Evolutionary conservation across 1,139 yeast species (phyloP), one percentile per base, ranked within the genome.

Genomic region (Yamadazyma membranifaciens): DNA sequence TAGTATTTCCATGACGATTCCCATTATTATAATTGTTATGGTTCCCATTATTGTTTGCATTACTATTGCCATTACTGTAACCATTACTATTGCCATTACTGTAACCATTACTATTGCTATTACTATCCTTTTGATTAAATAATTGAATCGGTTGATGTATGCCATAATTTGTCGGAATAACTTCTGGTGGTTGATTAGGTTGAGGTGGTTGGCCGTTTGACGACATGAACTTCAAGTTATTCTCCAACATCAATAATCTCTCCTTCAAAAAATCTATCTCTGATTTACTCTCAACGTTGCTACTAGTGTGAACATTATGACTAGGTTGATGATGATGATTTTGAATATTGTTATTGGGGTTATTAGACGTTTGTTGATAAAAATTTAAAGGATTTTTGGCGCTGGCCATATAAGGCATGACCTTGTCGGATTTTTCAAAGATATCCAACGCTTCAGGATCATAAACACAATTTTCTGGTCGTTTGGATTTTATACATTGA

Each of bases 401-500:
- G 45, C 64, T 57, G 9, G 48, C 41, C 25, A 59, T 44, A 45
- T 63, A 61, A 4, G 66, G 65, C 24, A 47, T 39, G 4, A 34
- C 13, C 5, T 30, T 22, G n/a, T 15, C 30, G 17, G 26, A 22
- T 9, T 17, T 27, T 17, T 20, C 29, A 32, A 41, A 25, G 9
- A 32, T 31, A 7, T 30, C 34, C 20, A 42, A 33, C 1, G 53
- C 52, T 20, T 38, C 45, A 26, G 50, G 53, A 24, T 60, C 59
- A 44, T 67, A 69, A 10, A 41, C 39, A 47, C 75, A 69, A 14
- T 48, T 32, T 25, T 45, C 51, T 4, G 50, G 39, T 11, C 56
- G 46, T 16, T 56, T 55, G 10, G 59, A 47, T 41, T 58, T 63
- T 5, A 57, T 46, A 52, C 75, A 69, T 37, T 62, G 67, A 3